A percentile compares a stretch with the other conserved stretches of the same genome.
Evolutionary conservation across 2,329 filamentous ascomycete genomes (phyloP).

Genomic region (Leptographium galeiforme): DNA sequence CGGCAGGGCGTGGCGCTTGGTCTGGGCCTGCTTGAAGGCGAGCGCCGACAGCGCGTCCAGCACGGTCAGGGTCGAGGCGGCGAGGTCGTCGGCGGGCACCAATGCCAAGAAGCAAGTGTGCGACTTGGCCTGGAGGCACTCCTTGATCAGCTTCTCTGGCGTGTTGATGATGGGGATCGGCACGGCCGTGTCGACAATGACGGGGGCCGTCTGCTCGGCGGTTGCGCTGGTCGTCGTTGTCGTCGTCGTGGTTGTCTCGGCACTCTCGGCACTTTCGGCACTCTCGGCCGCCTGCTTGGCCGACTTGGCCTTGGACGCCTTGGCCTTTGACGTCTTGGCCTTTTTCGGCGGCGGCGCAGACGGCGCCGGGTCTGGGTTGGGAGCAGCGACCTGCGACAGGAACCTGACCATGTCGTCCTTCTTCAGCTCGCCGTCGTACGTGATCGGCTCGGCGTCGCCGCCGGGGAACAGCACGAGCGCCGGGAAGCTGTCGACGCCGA

Average conservation of each 20-base stretch:
- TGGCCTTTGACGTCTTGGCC: conserved; percentile 28
- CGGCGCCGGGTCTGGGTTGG: conserved; percentile 63
- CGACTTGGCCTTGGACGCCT: conserved; percentile 21
- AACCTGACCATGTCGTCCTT: conserved; percentile 74
- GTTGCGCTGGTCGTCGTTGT: conserved; percentile 6
- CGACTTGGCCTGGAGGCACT: conserved; percentile 64
- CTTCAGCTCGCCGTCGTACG: conserved; percentile 74
- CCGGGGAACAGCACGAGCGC: conserved; percentile 68
- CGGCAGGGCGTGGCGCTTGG: conserved; percentile 61
- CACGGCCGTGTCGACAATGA: conserved; percentile 41
- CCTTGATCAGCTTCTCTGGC: conserved; percentile 47
- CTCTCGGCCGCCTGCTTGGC: conserved; percentile 32
- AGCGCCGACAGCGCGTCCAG: conserved; percentile 57
- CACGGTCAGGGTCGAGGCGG: conserved; percentile 29
- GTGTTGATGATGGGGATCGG: conserved; percentile 54
- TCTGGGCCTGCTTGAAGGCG: conserved; percentile 57
- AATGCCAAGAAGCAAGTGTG: conserved; percentile 74
- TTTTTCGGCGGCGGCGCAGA: conserved; percentile 21
- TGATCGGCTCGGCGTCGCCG: conserved; percentile 50
- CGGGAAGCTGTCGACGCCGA: conserved; percentile 66
- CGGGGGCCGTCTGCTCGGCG: conserved; percentile 23
- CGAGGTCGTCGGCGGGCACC: conserved; percentile 31
- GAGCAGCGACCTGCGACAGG: conserved; percentile 61
- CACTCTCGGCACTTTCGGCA: background rate
- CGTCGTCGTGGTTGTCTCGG: conserved; percentile 8